A percentile compares a stretch with the other conserved stretches of the same genome.
phyloP scores from a whole-genome alignment of 176 grass and related monocot species.

The Ananas comosus region DNA sequence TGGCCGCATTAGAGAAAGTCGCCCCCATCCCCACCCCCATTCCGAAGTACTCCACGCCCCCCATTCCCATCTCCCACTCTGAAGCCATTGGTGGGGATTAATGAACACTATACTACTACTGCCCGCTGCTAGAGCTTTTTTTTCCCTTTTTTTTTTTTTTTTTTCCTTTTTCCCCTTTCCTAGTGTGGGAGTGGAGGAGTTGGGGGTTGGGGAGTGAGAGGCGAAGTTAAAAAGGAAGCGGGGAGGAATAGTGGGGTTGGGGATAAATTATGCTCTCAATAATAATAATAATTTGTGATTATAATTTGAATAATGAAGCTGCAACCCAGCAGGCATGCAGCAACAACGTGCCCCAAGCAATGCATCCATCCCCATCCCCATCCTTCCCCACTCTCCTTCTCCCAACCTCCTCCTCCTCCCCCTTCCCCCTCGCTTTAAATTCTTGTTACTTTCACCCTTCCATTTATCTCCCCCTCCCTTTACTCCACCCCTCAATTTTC shows the following conservation, averaged over 20 bases:
- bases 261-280: slow-evolving; percentile 1
- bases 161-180: background rate
- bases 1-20: background rate
- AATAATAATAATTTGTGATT: background rate
- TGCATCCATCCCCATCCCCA: slow-evolving; percentile 28
- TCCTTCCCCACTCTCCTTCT: slow-evolving; percentile 18
- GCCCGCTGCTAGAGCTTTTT: background rate
- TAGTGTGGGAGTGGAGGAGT: slow-evolving; percentile 22
- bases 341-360: slow-evolving; percentile 60
- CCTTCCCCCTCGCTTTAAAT: slow-evolving; percentile 19
- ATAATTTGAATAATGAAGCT: slow-evolving; percentile 16
- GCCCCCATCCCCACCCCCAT: slow-evolving; percentile 22
- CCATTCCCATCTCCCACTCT: slow-evolving; percentile 74
- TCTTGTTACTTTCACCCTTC: slow-evolving; percentile 21
- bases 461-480: background rate
- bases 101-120: slow-evolving; percentile 20
- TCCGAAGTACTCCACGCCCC: slow-evolving; percentile 55
- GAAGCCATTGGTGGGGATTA: slow-evolving; percentile 49
- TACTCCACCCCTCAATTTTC: slow-evolving; percentile 11
- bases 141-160: background rate
- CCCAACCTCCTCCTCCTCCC: slow-evolving; percentile 40
- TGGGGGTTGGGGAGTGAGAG: slow-evolving; percentile 12
- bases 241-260: no score
- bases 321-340: slow-evolving; percentile 41
- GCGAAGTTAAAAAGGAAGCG: slow-evolving; percentile 6